Evolutionary conservation across 1,284 basidiomycete species (phyloP).

Genomic region (Singerocomus inundabilis): DNA sequence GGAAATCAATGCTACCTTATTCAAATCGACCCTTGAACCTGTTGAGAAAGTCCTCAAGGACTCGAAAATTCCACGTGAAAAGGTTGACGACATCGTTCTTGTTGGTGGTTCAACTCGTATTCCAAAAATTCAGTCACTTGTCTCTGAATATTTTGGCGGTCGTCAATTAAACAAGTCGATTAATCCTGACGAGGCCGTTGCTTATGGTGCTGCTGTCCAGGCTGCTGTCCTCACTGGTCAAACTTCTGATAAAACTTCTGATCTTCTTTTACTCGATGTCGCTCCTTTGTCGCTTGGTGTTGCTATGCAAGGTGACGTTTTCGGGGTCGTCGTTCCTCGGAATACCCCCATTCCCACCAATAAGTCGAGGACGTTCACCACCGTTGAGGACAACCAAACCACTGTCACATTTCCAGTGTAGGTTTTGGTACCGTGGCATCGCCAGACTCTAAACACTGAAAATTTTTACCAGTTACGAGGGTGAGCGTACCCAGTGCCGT

Average conservation of each 20-base stretch:
- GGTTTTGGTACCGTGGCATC: slow-evolving; percentile 26
- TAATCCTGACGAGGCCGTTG: slow-evolving; percentile 95
- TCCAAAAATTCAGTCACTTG: slow-evolving; percentile 97
- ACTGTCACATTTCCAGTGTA: slow-evolving; percentile 96
- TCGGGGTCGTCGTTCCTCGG: slow-evolving; percentile 94
- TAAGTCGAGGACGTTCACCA: slow-evolving; percentile 95
- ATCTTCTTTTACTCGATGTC: slow-evolving; percentile 93
- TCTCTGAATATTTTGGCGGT: slow-evolving; percentile 97
- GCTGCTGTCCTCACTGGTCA: slow-evolving; percentile 95
- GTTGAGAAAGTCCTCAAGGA: slow-evolving; percentile 99
- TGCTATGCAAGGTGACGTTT: slow-evolving; percentile 97
- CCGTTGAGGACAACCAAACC: slow-evolving; percentile 98
- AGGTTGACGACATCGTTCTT: slow-evolving; percentile 99
- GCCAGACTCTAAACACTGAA: slow-evolving; percentile 8
- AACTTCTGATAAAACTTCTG: slow-evolving; percentile 94
- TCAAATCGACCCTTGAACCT: slow-evolving; percentile 97
- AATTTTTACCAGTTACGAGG: slow-evolving; percentile 70
- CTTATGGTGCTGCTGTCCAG: slow-evolving; percentile 96
- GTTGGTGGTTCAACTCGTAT: slow-evolving; percentile 99
- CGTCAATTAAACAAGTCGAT: slow-evolving; percentile 99
- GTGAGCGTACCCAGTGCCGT: slow-evolving; percentile 95
- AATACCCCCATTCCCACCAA: slow-evolving; percentile 98
- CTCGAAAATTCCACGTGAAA: slow-evolving; percentile 94
- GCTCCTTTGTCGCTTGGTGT: slow-evolving; percentile 96
- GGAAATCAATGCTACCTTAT: slow-evolving; percentile 93